Evolutionary conservation across 1,284 basidiomycete genomes (phyloP), one percentile per base, ranked within the genome.

Genomic region (Farysia itapuensis): DNA sequence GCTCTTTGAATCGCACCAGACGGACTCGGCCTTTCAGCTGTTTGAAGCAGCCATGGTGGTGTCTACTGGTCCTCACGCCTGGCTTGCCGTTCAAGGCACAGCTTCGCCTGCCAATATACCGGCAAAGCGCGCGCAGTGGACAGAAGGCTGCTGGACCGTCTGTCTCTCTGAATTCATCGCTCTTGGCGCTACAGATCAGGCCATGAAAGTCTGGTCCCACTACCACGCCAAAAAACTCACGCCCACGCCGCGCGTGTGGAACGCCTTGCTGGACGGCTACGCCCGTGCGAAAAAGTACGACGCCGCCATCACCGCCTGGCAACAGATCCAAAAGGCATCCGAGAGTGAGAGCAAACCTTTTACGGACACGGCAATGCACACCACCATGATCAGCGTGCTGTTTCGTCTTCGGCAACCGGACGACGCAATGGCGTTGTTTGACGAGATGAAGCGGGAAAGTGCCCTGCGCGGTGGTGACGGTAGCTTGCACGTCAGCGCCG

Each of bases 181-280:
- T 6, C 38, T 48, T 7, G 44, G 43, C 6, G 53, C 54, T 15
- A 46, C 43, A 11, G 60, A 69, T 15, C 43, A 60, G 1, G 69
- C 69, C 19, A 52, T 47, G 49, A 40, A 63, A 1, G 64, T 67
- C 5, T 72, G 69, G 69, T 35, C 35, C 0, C 19, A 52, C 5
- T 52, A 57, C 23, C 39, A 51, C 29, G 41, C 39, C 21, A 22
- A 38, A 28, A 31, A 28, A 16, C 24, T 54, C 12, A 19, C 28
- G 24, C 57, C 64, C 3, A 50, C 64, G n/a, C 28, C 54, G 4
- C 19, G 42, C 1, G 46, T 69, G 24, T 69, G 59, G 59, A 72
- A 72, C 39, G 56, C 63, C 0, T 21, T 72, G 15, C 52, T 70
- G 13, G 59, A 70, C 31, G 67, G 67, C n/a, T 65, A 66, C 35